phyloP scores from a whole-genome alignment of 2,329 filamentous ascomycete species.

The Pezicula radicicola region DNA sequence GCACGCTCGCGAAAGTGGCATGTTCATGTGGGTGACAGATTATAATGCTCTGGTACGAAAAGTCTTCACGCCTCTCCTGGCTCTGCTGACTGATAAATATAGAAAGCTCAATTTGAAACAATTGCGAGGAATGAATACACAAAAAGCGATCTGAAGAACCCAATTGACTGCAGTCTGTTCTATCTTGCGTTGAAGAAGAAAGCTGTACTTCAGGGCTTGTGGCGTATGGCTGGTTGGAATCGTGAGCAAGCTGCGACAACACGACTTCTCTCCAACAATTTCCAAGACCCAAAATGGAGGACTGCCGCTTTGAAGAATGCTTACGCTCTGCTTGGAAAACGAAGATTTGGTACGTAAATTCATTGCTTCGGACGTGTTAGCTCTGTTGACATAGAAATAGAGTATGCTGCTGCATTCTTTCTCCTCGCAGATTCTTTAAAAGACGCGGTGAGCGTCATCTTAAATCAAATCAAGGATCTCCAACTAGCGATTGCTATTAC shows the following conservation, averaged over 20 bases:
- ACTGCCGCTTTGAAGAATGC: slow-evolving; percentile 93
- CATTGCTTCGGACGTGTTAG: not conserved
- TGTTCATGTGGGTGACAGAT: slow-evolving; percentile 95
- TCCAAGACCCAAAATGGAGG: slow-evolving; percentile 80
- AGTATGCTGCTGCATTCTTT: slow-evolving; percentile 96
- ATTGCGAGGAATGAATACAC: slow-evolving; percentile 93
- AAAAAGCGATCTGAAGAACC: slow-evolving; percentile 81
- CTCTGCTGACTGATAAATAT: slow-evolving; percentile 7
- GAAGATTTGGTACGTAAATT: slow-evolving; percentile 68
- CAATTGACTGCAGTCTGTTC: slow-evolving; percentile 85
- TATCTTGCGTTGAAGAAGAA: slow-evolving; percentile 93
- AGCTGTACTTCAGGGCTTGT: slow-evolving; percentile 81
- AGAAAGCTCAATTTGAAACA: slow-evolving; percentile 80
- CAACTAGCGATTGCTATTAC: slow-evolving; percentile 88
- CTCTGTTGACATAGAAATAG: slow-evolving; percentile 37
- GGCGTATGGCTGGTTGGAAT: slow-evolving; percentile 92
- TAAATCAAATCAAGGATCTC: slow-evolving; percentile 83
- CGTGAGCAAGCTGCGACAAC: slow-evolving; percentile 80
- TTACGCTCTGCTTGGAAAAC: slow-evolving; percentile 88
- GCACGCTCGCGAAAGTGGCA: slow-evolving; percentile 78
- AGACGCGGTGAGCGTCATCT: slow-evolving; percentile 82
- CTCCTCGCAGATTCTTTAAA: slow-evolving; percentile 80
- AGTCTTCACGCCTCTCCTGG: not conserved
- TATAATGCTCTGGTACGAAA: slow-evolving; percentile 67
- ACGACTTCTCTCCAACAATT: slow-evolving; percentile 84